These are phyloP conservation scores for Pyracantha coccinea DNA, from an alignment of 331 rosid genomes.

Conservation along the genomic window DNA sequence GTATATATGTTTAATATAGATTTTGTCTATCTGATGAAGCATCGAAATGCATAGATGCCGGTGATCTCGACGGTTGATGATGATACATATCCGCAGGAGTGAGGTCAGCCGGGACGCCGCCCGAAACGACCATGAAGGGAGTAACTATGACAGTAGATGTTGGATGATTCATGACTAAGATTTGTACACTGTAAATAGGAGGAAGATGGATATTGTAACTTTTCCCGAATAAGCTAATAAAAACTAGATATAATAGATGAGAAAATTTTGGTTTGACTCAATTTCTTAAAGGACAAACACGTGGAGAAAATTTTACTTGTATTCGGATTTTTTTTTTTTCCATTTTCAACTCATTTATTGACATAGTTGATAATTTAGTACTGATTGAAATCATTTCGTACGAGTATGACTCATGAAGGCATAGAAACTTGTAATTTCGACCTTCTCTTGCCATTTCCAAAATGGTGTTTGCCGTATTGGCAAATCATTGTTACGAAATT, in stretches of 20 bases:
- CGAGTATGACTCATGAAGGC: not conserved
- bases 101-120: not conserved
- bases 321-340: no score
- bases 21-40: not conserved
- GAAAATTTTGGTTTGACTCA: not conserved
- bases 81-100: not conserved
- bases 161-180: conserved; percentile 3
- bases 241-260: no score
- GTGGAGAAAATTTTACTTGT: no score
- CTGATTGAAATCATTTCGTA: not conserved
- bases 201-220: not conserved
- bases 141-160: not conserved
- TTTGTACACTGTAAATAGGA: conserved; percentile 14
- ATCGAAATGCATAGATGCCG: not conserved
- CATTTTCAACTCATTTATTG: no score
- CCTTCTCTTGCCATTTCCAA: not conserved
- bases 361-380: not conserved
- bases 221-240: not conserved
- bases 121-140: not conserved
- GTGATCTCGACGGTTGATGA: not conserved
- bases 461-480: not conserved
- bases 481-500: not conserved
- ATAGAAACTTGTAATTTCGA: not conserved
- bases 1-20: not conserved
- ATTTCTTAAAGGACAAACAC: not conserved